These are phyloP conservation scores for Paecilomyces sp. DNA, from an alignment of 2,329 filamentous ascomycete species.

Conservation along the genomic window DNA sequence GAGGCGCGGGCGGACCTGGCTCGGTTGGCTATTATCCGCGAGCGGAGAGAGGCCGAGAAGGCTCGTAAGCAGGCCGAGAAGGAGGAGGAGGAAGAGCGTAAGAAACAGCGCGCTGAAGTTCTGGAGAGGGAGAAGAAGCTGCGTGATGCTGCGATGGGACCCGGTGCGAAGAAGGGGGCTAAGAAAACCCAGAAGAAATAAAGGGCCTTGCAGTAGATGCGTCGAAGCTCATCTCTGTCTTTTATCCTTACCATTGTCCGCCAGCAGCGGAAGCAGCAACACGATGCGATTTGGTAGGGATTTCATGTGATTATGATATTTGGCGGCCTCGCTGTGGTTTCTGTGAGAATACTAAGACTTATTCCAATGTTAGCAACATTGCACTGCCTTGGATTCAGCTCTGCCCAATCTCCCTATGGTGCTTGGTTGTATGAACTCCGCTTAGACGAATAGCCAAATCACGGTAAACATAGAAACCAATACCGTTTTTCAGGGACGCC, in stretches of 20 bases:
- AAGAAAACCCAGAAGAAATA: slow-evolving; percentile 26
- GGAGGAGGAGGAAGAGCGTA: slow-evolving; percentile 40
- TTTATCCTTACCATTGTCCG: neutral
- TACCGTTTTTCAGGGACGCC: neutral
- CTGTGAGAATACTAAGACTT: neutral
- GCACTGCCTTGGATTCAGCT: neutral
- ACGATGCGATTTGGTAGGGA: neutral
- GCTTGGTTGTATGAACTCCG: neutral
- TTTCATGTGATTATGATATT: neutral
- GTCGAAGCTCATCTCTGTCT: neutral
- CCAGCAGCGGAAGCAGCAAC: neutral
- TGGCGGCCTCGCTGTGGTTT: neutral
- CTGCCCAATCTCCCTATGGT: neutral
- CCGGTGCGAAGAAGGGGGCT: slow-evolving; percentile 9
- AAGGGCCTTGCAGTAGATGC: neutral
- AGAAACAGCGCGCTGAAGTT: slow-evolving; percentile 28
- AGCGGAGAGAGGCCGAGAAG: slow-evolving; percentile 78
- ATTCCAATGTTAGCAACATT: neutral
- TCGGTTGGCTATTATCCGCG: slow-evolving; percentile 70
- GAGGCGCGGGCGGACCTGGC: slow-evolving; percentile 87
- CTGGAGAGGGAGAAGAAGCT: slow-evolving; percentile 32
- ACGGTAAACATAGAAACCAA: neutral
- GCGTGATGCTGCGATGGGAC: slow-evolving; percentile 31
- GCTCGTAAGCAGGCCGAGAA: slow-evolving; percentile 72
- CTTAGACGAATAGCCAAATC: too few species aligned